A percentile compares a stretch with the other conserved stretches of the same genome.
These are phyloP conservation scores for Heliocybe sulcata DNA, from an alignment of 1,284 basidiomycete genomes.

Conservation along the genomic window DNA sequence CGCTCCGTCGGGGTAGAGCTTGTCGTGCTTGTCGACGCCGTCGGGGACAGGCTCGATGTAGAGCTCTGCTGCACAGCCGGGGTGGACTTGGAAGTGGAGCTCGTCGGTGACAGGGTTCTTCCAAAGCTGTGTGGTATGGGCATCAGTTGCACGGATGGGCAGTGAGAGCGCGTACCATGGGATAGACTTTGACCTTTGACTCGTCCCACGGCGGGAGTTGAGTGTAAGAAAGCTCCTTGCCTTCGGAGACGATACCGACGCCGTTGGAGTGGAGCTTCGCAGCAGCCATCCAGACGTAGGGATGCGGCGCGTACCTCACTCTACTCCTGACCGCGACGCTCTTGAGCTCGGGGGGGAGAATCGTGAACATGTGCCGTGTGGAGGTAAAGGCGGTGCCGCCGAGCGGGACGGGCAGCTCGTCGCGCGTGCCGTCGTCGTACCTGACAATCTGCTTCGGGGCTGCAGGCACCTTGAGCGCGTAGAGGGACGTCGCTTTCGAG, in stretches of 20 bases:
- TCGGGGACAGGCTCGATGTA: constrained; percentile 56
- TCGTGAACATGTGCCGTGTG: constrained; percentile 81
- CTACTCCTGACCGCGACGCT: constrained; percentile 75
- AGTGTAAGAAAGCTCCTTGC: constrained; percentile 53
- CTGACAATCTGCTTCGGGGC: constrained; percentile 63
- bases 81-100: constrained; percentile 75
- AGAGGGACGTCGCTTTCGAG: constrained; percentile 87
- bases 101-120: constrained; percentile 76
- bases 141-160: not conserved
- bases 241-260: constrained; percentile 73
- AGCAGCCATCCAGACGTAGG: constrained; percentile 82
- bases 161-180: constrained; percentile 39
- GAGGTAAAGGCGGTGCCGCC: constrained; percentile 83
- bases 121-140: constrained; percentile 48
- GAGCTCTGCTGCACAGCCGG: constrained; percentile 51
- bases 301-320: constrained; percentile 69
- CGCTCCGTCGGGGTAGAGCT: constrained; percentile 71
- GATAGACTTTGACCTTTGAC: constrained; percentile 62
- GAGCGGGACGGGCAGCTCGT: constrained; percentile 75
- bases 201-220: constrained; percentile 74
- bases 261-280: constrained; percentile 67
- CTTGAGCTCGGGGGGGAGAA: constrained; percentile 70
- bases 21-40: constrained; percentile 37
- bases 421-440: constrained; percentile 88
- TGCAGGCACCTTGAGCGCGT: constrained; percentile 68